These are phyloP conservation scores for Colletotrichum trifolii DNA, from an alignment of 2,329 filamentous ascomycete species.

Conservation along the genomic window DNA sequence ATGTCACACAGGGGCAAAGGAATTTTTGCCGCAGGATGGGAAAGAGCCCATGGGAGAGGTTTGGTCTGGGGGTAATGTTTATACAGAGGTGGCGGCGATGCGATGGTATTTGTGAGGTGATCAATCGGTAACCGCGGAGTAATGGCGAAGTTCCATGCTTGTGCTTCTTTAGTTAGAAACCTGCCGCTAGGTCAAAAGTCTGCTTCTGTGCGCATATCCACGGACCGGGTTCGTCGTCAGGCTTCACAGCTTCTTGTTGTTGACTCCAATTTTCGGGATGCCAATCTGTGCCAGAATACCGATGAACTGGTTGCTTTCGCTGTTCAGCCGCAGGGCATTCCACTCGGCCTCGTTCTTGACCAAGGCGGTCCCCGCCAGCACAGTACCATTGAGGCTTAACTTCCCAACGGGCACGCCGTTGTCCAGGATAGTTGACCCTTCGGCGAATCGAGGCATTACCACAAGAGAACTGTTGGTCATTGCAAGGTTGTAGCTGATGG, in stretches of 20 bases:
- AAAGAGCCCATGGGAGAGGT: too few species aligned
- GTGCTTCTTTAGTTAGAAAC: constrained; percentile 25
- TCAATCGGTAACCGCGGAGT: constrained; percentile 13
- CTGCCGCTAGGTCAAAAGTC: constrained; percentile 30
- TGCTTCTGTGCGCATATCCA: constrained; percentile 14
- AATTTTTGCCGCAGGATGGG: not conserved
- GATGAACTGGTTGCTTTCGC: constrained; percentile 41
- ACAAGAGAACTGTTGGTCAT: constrained; percentile 66
- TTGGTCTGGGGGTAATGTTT: too few species aligned
- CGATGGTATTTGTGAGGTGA: not conserved
- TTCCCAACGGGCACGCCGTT: constrained; percentile 51
- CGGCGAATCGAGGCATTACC: constrained; percentile 64
- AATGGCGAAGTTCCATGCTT: constrained; percentile 21
- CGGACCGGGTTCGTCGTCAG: constrained; percentile 6
- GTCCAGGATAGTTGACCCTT: constrained; percentile 54
- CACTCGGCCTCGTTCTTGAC: constrained; percentile 70
- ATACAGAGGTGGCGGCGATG: too few species aligned
- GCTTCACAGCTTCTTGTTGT: constrained; percentile 25
- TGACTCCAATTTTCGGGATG: constrained; percentile 38
- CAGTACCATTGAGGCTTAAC: constrained; percentile 68
- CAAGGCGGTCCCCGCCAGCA: constrained; percentile 72
- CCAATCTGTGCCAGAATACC: constrained; percentile 56
- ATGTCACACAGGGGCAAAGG: constrained; percentile 2
- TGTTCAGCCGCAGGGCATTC: constrained; percentile 57
- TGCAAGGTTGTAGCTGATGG: constrained; percentile 73